Percentiles rank a stretch among this genome's conserved stretches.
Conservation (phyloP, 2,329 filamentous ascomycete species). For the Byssoonygena ceratinophila region DNA sequence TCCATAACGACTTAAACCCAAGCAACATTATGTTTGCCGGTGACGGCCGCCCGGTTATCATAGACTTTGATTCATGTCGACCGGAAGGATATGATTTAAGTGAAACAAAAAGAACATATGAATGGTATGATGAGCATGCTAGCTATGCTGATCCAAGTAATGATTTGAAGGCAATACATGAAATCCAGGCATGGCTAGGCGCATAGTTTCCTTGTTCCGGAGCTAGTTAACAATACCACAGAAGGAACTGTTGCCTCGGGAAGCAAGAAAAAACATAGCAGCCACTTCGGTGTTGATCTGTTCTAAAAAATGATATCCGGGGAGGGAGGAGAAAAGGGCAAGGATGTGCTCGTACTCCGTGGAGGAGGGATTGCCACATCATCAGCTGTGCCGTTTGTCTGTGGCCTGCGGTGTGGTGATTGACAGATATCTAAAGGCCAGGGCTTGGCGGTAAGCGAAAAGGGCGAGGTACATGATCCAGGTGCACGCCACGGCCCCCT, state of each 20-base stretch:
- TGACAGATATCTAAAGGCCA: no score
- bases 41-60: background rate
- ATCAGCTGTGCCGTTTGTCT: background rate
- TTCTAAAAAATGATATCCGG: no score
- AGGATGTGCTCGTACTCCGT: background rate
- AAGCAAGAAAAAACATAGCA: background rate
- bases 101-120: background rate
- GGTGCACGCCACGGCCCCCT: background rate
- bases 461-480: background rate
- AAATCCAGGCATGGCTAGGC: no score
- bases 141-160: background rate
- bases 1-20: background rate
- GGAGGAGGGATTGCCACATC: background rate
- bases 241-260: no score
- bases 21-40: background rate
- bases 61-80: background rate
- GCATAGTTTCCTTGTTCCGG: no score
- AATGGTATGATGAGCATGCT: background rate
- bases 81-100: background rate
- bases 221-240: no score
- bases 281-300: no score
- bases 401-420: background rate
- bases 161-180: background rate
- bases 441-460: background rate
- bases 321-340: background rate